Base-by-base conservation (phyloP, 345 rosid genomes). In the Conringia planisiliqua region DNA sequence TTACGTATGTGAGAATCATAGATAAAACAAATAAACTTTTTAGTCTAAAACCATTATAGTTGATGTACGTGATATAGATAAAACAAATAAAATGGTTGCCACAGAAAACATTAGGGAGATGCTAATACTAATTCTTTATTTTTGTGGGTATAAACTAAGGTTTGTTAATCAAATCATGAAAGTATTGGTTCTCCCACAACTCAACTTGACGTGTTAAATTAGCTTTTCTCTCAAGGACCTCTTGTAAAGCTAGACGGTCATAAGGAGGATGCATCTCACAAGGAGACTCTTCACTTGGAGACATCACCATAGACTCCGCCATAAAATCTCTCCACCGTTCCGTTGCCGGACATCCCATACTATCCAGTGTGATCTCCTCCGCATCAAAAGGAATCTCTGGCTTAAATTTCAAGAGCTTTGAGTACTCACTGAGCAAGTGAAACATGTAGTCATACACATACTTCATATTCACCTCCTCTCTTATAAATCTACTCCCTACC, bases 391-490 rank as follows among this genome's bases (percentile, higher is more conserved):
- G 93, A 62, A 83, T 55, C 36, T 43, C 9, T 1, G 96, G 93
- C 51, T 88, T 84, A 68, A 85, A 91, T 52, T 58, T 88, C 76
- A 87, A 70, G 11, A 91, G 85, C 75, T 83, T 84, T 1, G 85
- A 79, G 43, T 91, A 91, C 59, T 88, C 90, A 0, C 66, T 82
- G 18, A 91, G 71, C 12, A 84, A 51, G 80, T 89, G 90, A 57
- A 87, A 84, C 90, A 89, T 89, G 83, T 89, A 89, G 68, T 82
- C 97, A 30, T 91, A 91, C 17, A 89, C 86, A 36, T 75, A 68
- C 32, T 78, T 84, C 91, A 91, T 88, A 14, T 80, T 83, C 67
- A 89, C 56, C 11, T 84, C 81, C 26, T 89, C 83, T 26, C 75
- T 82, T 1, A 86, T 71, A 83, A 76, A 89, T 8, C 61, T 79